Conservation (phyloP, 2,329 filamentous ascomycete species). For the Apiospora aurea region DNA sequence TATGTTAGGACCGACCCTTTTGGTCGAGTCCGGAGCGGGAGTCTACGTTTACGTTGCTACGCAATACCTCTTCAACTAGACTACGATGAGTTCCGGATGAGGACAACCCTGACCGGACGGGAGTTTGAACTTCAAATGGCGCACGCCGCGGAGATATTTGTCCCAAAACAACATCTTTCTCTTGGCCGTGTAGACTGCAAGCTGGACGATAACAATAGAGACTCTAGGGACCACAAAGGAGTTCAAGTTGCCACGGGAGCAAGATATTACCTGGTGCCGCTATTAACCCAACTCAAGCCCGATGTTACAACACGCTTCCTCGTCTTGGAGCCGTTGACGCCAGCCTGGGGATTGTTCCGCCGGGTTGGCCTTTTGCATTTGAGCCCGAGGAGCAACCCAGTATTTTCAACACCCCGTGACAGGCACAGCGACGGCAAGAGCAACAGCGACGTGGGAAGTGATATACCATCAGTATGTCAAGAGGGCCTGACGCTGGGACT, state of each 20-base stretch:
- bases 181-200: neutral
- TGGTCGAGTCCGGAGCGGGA: neutral
- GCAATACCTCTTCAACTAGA: neutral
- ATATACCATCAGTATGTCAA: neutral
- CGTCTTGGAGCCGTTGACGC: neutral
- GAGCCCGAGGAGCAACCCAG: neutral
- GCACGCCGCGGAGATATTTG: neutral
- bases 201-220: neutral
- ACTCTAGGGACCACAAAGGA: neutral
- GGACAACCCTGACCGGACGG: neutral
- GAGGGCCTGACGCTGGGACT: neutral
- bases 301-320: neutral
- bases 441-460: neutral
- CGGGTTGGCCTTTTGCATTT: neutral
- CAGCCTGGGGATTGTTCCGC: neutral
- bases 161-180: neutral
- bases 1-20: neutral
- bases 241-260: no score
- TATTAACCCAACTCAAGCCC: neutral
- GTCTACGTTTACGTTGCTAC: slow-evolving; percentile 1
- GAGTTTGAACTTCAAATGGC: neutral
- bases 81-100: neutral
- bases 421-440: neutral
- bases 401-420: neutral
- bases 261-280: neutral